These are phyloP conservation scores for Bassia scoparia DNA, from an alignment of 148 eudicot genomes.

Conservation along the genomic window DNA sequence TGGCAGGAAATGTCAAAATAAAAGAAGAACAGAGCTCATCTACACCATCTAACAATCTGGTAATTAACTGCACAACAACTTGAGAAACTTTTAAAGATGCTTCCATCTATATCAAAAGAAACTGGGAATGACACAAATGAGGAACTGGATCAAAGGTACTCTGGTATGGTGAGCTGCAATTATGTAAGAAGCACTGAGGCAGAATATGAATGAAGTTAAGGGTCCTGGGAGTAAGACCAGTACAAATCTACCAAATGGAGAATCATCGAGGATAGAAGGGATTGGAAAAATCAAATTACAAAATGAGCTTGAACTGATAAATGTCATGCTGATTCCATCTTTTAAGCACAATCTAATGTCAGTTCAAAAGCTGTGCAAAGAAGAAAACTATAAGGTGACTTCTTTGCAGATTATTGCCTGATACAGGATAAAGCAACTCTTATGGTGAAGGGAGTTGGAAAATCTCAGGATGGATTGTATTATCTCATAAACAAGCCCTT, in stretches of 20 bases:
- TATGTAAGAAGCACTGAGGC: accelerated
- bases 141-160: not conserved
- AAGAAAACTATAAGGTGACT: not conserved
- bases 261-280: not conserved
- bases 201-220: not conserved
- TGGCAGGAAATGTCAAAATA: not conserved
- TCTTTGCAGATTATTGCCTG: not conserved
- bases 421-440: not conserved
- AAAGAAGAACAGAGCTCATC: too few species aligned
- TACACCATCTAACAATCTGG: not conserved
- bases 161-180: not conserved
- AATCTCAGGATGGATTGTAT: not conserved
- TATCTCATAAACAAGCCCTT: not conserved
- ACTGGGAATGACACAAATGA: not conserved
- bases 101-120: too few species aligned
- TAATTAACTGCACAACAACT: too few species aligned
- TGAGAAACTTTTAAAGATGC: not conserved
- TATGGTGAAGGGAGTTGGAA: not conserved
- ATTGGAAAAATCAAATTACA: not conserved
- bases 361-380: not conserved
- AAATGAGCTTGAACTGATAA: not conserved
- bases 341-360: not conserved
- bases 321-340: not conserved
- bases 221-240: not conserved
- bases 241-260: not conserved